Conservation (phyloP, 352 stramenopile species). For the Phytophthora pistaciae region DNA sequence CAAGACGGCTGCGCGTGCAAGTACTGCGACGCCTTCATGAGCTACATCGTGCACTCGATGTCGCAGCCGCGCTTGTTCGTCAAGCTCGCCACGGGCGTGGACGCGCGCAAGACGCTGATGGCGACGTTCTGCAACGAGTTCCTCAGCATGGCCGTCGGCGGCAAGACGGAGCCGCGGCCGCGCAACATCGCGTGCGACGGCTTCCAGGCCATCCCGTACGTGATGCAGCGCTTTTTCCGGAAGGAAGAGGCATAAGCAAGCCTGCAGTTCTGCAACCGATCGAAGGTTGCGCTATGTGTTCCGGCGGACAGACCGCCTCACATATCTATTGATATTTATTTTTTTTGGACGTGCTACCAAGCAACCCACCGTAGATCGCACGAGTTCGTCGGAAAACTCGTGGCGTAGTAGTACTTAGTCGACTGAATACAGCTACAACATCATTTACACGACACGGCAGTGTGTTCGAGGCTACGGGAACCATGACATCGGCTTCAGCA, state of each 20-base stretch:
- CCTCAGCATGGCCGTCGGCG: conserved; percentile 47
- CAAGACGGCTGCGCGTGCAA: conserved; percentile 37
- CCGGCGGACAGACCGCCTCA: not conserved
- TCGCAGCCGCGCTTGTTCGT: conserved; percentile 60
- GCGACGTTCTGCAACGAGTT: conserved; percentile 62
- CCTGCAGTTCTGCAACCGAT: conserved; percentile 34
- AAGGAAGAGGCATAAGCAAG: conserved; percentile 23
- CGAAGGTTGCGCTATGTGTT: conserved; percentile 40
- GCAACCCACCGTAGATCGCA: not conserved
- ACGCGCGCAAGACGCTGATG: conserved; percentile 53
- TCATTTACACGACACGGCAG: not conserved
- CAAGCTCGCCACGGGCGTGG: conserved; percentile 46
- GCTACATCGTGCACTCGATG: conserved; percentile 61
- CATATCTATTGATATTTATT: conserved; percentile 42
- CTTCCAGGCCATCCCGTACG: conserved; percentile 51
- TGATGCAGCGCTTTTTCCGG: conserved; percentile 56
- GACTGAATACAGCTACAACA: conserved; percentile 18
- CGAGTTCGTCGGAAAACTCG: conserved; percentile 31
- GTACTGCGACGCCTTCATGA: conserved; percentile 63
- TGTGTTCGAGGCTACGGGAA: not conserved
- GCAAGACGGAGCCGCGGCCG: conserved; percentile 35
- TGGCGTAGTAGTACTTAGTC: conserved; percentile 9
- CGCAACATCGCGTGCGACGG: conserved; percentile 45
- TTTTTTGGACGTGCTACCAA: conserved; percentile 10
- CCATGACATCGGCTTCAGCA: not conserved